A percentile compares a stretch with the other conserved stretches of the same genome.
phyloP scores from a whole-genome alignment of 2,329 filamentous ascomycete genomes.

The Sclerotinia subarctica region DNA sequence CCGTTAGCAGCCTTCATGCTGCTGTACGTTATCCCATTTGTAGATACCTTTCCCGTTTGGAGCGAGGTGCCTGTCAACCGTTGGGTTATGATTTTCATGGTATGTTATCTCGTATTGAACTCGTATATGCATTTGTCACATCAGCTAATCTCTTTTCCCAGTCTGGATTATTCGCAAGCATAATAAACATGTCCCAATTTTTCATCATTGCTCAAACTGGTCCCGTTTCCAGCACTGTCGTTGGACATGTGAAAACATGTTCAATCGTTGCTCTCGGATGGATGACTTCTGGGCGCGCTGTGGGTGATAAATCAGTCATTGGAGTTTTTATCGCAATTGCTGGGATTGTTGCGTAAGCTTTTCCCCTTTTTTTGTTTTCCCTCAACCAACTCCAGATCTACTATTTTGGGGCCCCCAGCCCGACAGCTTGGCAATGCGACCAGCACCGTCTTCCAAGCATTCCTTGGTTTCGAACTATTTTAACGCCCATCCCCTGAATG shows the following conservation, averaged over 20 bases:
- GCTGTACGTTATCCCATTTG: conserved; percentile 63
- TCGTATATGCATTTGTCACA: conserved; percentile 23
- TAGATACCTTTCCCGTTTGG: conserved; percentile 61
- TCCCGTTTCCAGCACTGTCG: conserved; percentile 62
- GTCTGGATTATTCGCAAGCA: conserved; percentile 60
- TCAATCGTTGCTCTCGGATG: conserved; percentile 63
- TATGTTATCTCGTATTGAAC: conserved; percentile 38
- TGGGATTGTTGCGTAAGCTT: conserved; percentile 54
- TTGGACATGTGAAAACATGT: conserved; percentile 64
- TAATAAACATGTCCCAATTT: conserved; percentile 64
- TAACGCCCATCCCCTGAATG: background rate
- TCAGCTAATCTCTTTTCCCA: conserved; percentile 38
- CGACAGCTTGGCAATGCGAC: conserved; percentile 2
- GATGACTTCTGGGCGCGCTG: conserved; percentile 53
- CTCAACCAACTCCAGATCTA: background rate
- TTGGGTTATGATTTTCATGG: conserved; percentile 59
- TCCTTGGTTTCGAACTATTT: background rate
- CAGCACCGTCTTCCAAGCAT: background rate
- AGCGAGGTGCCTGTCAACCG: conserved; percentile 48
- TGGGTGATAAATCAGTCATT: conserved; percentile 53
- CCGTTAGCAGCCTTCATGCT: conserved; percentile 60
- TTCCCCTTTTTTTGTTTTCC: conserved; percentile 4
- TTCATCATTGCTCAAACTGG: conserved; percentile 61
- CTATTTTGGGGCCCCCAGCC: conserved; percentile 6
- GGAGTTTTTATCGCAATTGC: conserved; percentile 55